These are phyloP conservation scores for Pythium folliculosum DNA, from an alignment of 352 stramenopile species.

Conservation along the genomic window DNA sequence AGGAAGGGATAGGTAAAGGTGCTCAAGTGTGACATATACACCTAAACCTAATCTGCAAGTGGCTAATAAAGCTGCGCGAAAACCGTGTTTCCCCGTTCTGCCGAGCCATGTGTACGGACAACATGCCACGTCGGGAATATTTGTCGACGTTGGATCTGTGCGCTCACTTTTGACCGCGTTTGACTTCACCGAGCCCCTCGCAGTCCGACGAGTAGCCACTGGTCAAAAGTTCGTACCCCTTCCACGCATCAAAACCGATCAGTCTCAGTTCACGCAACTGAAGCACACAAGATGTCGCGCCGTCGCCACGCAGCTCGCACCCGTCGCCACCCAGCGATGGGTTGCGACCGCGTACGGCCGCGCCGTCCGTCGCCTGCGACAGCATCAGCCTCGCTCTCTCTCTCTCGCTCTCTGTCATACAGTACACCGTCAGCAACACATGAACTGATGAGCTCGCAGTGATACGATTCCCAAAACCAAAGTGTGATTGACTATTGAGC, in stretches of 20 bases:
- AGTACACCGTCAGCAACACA: too few relatives aligned
- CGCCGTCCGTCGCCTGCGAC: too few relatives aligned
- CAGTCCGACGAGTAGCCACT: not conserved
- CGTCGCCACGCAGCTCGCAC: too few relatives aligned
- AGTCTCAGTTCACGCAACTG: not conserved
- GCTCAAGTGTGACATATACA: not conserved
- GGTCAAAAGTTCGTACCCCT: not conserved
- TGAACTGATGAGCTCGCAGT: too few relatives aligned
- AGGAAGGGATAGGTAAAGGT: slow-evolving; percentile 5
- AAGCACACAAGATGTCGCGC: too few relatives aligned
- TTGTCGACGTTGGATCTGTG: not conserved
- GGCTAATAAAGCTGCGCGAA: not conserved
- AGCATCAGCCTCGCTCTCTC: too few relatives aligned
- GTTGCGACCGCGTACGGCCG: too few relatives aligned
- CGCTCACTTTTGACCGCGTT: not conserved
- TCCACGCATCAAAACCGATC: not conserved
- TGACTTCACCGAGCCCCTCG: not conserved
- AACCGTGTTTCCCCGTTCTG: not conserved
- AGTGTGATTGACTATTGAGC: too few relatives aligned
- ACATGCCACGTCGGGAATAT: not conserved
- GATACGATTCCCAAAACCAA: too few relatives aligned
- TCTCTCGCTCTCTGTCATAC: too few relatives aligned
- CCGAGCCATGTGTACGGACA: not conserved
- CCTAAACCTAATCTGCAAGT: not conserved
- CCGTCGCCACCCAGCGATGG: too few relatives aligned